Evolutionary conservation across 768 basidiomycete genomes (phyloP).

Genomic region (Rhodocollybia butyracea): DNA sequence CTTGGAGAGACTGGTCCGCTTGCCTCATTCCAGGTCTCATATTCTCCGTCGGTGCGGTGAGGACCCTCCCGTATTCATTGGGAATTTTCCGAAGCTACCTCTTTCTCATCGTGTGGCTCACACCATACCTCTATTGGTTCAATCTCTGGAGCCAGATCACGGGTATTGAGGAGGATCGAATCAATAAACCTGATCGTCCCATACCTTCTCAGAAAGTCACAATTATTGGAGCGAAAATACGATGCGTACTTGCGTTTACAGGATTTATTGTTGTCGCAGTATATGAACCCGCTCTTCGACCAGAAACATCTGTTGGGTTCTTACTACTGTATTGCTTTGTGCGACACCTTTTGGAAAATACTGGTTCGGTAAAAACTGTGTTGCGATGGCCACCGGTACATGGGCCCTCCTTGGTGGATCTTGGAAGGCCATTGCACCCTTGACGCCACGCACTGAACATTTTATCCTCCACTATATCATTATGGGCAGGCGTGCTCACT

Average conservation of each 20-base stretch:
- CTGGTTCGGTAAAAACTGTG: slow-evolving; percentile 14
- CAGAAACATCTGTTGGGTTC: slow-evolving; percentile 13
- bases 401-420: slow-evolving; percentile 14
- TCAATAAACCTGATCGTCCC: slow-evolving; percentile 23
- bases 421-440: too few species aligned
- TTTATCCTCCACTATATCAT: too few species aligned
- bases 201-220: slow-evolving; percentile 18
- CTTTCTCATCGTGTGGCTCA: slow-evolving; percentile 12
- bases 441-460: too few species aligned
- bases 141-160: too few species aligned
- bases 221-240: slow-evolving; percentile 11
- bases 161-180: slow-evolving; percentile 17
- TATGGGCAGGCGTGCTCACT: too few species aligned
- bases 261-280: slow-evolving; percentile 7
- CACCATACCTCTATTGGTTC: slow-evolving; percentile 18
- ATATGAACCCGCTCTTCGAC: slow-evolving; percentile 2
- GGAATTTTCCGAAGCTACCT: background rate
- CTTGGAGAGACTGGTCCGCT: slow-evolving; percentile 13
- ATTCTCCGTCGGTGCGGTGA: slow-evolving; percentile 5
- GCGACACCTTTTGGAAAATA: slow-evolving; percentile 14
- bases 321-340: slow-evolving; percentile 10
- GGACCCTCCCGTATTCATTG: background rate
- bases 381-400: slow-evolving; percentile 14
- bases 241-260: slow-evolving; percentile 8
- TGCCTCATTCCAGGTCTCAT: slow-evolving; percentile 10